phyloP scores from a whole-genome alignment of 257 asterid species.

The Agastache rugosa region DNA sequence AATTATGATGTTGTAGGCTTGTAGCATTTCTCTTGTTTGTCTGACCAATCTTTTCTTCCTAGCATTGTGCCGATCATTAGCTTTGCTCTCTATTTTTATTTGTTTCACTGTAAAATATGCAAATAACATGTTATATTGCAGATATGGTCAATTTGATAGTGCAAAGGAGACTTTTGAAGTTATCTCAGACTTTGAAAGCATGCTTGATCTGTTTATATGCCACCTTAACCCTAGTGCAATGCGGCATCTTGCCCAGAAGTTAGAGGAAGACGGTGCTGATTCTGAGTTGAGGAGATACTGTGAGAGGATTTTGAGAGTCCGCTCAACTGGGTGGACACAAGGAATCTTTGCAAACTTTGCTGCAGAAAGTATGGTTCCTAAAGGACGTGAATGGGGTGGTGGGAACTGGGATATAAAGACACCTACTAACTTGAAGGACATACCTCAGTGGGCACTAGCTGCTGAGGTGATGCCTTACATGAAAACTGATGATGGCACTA shows the following conservation, averaged over 20 bases:
- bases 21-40: conserved; percentile 20
- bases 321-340: conserved; percentile 99
- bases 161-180: conserved; percentile 99
- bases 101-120: conserved; percentile 31
- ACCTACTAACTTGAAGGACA: conserved; percentile 84
- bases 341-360: conserved; percentile 98
- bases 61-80: background rate
- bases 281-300: conserved; percentile 95
- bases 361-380: conserved; percentile 99
- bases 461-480: conserved; percentile 99
- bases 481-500: conserved; percentile 97
- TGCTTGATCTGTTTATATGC: conserved; percentile 96
- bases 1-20: background rate
- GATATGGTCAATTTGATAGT: conserved; percentile 96
- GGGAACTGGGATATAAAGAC: conserved; percentile 99
- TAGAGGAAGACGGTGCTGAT: conserved; percentile 89
- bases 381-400: conserved; percentile 99
- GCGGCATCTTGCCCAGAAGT: conserved; percentile 95
- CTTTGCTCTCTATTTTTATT: conserved; percentile 13
- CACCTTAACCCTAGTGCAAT: conserved; percentile 99
- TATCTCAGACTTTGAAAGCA: conserved; percentile 90
- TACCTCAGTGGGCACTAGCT: conserved; percentile 99
- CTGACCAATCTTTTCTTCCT: conserved; percentile 10
- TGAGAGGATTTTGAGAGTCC: conserved; percentile 93
- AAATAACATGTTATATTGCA: conserved; percentile 50